phyloP scores from a whole-genome alignment of 768 basidiomycete genomes.

The Udeniomyces megalosporus region DNA sequence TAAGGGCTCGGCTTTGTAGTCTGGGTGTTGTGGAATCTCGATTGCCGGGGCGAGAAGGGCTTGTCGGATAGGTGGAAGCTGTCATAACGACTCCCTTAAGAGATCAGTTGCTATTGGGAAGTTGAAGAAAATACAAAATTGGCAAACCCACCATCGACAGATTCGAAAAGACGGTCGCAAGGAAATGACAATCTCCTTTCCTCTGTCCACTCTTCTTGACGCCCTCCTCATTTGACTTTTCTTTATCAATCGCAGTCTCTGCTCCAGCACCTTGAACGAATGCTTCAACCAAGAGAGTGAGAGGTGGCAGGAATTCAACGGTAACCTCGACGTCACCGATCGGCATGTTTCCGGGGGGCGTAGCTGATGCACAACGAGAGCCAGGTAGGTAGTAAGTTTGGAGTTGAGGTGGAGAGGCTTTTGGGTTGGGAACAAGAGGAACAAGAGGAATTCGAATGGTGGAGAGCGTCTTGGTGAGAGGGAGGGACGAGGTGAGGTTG shows the following conservation, averaged over 20 bases:
- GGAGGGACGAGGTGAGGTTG: slow-evolving; percentile 67
- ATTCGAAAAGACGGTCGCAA: slow-evolving; percentile 89
- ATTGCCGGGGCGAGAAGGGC: slow-evolving; percentile 52
- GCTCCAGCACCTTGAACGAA: slow-evolving; percentile 54
- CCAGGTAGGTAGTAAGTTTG: slow-evolving; percentile 51
- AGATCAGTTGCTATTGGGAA: not conserved
- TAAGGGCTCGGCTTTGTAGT: slow-evolving; percentile 4
- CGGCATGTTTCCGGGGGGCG: slow-evolving; percentile 37
- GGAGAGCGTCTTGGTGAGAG: slow-evolving; percentile 48
- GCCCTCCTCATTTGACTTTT: slow-evolving; percentile 29
- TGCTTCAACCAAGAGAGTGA: slow-evolving; percentile 76
- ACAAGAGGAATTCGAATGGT: slow-evolving; percentile 48
- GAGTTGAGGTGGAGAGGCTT: slow-evolving; percentile 35
- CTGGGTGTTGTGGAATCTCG: slow-evolving; percentile 20
- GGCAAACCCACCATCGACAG: slow-evolving; percentile 52
- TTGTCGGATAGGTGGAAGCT: slow-evolving; percentile 61
- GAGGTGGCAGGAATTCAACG: slow-evolving; percentile 35
- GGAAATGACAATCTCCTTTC: slow-evolving; percentile 74
- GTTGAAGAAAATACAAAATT: too few relatives aligned
- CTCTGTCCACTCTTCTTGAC: slow-evolving; percentile 17
- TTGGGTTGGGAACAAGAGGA: slow-evolving; percentile 18
- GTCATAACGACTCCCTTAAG: too few relatives aligned
- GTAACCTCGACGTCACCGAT: slow-evolving; percentile 30
- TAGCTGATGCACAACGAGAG: slow-evolving; percentile 64
- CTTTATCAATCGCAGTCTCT: slow-evolving; percentile 31